Evolutionary conservation across 352 stramenopile genomes (phyloP).

Genomic region (Phytophthora europaea): DNA sequence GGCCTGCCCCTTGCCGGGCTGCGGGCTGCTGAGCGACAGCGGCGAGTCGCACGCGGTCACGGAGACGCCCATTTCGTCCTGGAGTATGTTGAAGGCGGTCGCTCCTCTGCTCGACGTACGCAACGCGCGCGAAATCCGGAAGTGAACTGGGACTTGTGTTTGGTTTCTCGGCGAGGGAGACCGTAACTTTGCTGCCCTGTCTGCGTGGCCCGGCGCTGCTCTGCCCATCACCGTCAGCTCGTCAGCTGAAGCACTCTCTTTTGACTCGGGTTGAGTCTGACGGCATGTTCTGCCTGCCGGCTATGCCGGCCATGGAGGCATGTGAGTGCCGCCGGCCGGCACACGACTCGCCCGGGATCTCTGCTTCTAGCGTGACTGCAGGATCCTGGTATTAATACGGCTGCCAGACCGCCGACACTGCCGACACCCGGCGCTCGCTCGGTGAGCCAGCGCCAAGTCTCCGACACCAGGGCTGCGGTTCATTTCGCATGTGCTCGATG

Average conservation of each 20-base stretch:
- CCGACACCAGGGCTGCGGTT: neutral
- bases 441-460: neutral
- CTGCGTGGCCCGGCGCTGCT: neutral
- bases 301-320: neutral
- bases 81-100: constrained; percentile 15
- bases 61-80: constrained; percentile 32
- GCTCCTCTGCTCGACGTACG: constrained; percentile 31
- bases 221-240: constrained; percentile 4
- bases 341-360: neutral
- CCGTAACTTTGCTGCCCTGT: neutral
- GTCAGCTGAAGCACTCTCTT: neutral
- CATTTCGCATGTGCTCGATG: neutral
- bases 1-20: constrained; percentile 11
- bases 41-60: constrained; percentile 35
- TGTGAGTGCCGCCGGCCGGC: neutral
- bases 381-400: too few species aligned
- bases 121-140: constrained; percentile 38
- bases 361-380: neutral
- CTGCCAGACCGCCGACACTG: too few species aligned
- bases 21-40: constrained; percentile 24
- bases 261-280: neutral
- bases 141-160: constrained; percentile 26
- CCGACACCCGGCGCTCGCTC: neutral
- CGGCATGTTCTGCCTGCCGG: neutral
- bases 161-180: neutral